phyloP scores from a whole-genome alignment of 2,329 filamentous ascomycete genomes.

The Hysterium pulicare region DNA sequence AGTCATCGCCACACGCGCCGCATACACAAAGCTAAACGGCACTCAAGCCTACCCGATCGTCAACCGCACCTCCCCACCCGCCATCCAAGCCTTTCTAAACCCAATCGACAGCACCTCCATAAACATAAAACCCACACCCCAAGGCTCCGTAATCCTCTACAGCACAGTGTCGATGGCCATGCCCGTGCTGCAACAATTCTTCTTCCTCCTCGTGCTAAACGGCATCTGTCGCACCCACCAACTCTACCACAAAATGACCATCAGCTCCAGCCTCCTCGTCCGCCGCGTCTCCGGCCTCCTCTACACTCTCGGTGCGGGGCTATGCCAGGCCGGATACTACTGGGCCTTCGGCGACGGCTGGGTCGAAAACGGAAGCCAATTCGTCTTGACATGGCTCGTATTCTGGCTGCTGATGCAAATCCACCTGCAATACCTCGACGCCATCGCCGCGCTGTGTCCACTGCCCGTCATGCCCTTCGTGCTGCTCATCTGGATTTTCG shows the following conservation, averaged over 20 bases:
- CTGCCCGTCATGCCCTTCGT: constrained; percentile 44
- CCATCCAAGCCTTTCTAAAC: constrained; percentile 35
- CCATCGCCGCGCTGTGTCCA: constrained; percentile 42
- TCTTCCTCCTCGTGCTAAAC: constrained; percentile 47
- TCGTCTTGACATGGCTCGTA: constrained; percentile 42
- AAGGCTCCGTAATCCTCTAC: constrained; percentile 44
- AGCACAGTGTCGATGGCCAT: constrained; percentile 46
- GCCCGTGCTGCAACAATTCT: constrained; percentile 49
- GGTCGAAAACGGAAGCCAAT: constrained; percentile 40
- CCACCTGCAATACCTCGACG: constrained; percentile 46
- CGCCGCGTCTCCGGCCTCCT: constrained; percentile 33
- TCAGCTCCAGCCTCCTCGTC: constrained; percentile 19
- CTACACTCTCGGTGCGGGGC: constrained; percentile 42
- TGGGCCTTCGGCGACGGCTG: constrained; percentile 45
- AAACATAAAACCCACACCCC: constrained; percentile 42
- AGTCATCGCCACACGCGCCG: constrained; percentile 29
- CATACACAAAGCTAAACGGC: constrained; percentile 34
- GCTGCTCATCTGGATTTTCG: constrained; percentile 44
- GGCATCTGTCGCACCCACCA: constrained; percentile 37
- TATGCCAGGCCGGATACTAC: constrained; percentile 41
- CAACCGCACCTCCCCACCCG: constrained; percentile 25
- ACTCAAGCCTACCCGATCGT: constrained; percentile 22
- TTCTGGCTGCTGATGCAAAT: constrained; percentile 46
- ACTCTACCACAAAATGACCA: constrained; percentile 19
- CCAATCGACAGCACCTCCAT: constrained; percentile 36